Base-by-base conservation (phyloP, 768 basidiomycete species). In the Mycena leptocephala region DNA sequence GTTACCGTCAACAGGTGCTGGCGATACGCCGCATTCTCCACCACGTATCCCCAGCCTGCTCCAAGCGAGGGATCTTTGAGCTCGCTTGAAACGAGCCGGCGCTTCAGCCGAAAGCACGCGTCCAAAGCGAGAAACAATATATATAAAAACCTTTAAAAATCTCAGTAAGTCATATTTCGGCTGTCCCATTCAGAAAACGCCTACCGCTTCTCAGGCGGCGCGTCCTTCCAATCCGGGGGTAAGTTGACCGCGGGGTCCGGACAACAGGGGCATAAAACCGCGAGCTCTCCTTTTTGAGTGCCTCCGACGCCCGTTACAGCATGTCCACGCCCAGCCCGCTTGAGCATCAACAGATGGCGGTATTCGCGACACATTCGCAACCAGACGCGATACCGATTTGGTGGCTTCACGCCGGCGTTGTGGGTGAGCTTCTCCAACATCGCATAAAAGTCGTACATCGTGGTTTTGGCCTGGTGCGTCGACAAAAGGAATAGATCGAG, bases 291-390 rank as follows among this genome's bases (percentile, higher is more conserved):
- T 13, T 37, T 13, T 13, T 37, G 6, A 6, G 35, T 37, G 7
- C 7, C 35, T 13, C 13, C 35, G 6, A 37, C 13, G 35, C 35
- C 35, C 35, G 13, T 6, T 6, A 37, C 7, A 37, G 6, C 35
- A 13, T 37, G 35, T 6, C 35, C 35, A 13, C 35, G 35, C 35
- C 46, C 46, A 5, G 46, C 46, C 9, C 46, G 46, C 16, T 95
- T 94, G 88, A 99, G 98, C 98, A 93, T 99, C 69, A 46, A 16
- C 8, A 48, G 14, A 8, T 48, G 46, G 1, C 2, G 16, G 46
- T 18, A 48, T 20, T 48, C 46, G 3, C 46, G 46, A n/a, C 46
- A 48, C 46, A 48, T 48, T 8, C 46, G 46, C 22, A 48, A 20
- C 2, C 16, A 48, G 14, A 20, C 46, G 46, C n/a, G 46, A n/a